Base-by-base conservation (phyloP, 768 basidiomycete genomes). In the Mycena rebaudengoi region DNA sequence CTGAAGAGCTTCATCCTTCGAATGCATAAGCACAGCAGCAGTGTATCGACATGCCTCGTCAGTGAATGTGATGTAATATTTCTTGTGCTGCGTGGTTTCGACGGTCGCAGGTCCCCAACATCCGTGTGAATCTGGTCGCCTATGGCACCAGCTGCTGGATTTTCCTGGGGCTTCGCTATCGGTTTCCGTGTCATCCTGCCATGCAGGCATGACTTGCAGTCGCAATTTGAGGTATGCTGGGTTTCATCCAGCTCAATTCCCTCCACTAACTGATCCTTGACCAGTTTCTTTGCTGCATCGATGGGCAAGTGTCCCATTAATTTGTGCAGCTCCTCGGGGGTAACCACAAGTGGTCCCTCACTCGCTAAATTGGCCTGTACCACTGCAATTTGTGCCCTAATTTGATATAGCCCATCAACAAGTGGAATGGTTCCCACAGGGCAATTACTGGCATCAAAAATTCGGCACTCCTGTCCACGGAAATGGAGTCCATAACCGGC, bases 21-120 rank as follows among this genome's bases (percentile, higher is more conserved):
- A 52, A 2, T 45, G 45, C 2, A 82, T 49, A 12, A 74, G 66
- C 32, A 65, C 43, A 12, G 75, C 33, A 7, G 54, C 67, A 1
- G 71, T 71, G 29, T 67, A 69, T 3, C 72, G 61, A 0, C 72
- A 65, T 40, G 68, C 53, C 49, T 80, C 75, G 54, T 81, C 78
- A 1, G 74, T 79, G 57, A 76, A 80, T 0, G 71, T 70, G 11
- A 71, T 61, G 39, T 75, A 76, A 46, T 80, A 81, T 0, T 33
- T 20, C 18, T 70, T 60, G 10, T 69, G 62, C 0, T 66, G 53
- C 0, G 75, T 23, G 4, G 72, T 70, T 1, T 64, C 25, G 1
- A 71, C 64, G 6, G 63, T 62, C 13, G 76, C 66, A 3, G 76
- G 77, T 25, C 79, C 78, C 76, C 78, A 81, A 82, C 61, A 62